phyloP scores from a whole-genome alignment of 768 basidiomycete genomes.

The Dioszegia aurantiaca region DNA sequence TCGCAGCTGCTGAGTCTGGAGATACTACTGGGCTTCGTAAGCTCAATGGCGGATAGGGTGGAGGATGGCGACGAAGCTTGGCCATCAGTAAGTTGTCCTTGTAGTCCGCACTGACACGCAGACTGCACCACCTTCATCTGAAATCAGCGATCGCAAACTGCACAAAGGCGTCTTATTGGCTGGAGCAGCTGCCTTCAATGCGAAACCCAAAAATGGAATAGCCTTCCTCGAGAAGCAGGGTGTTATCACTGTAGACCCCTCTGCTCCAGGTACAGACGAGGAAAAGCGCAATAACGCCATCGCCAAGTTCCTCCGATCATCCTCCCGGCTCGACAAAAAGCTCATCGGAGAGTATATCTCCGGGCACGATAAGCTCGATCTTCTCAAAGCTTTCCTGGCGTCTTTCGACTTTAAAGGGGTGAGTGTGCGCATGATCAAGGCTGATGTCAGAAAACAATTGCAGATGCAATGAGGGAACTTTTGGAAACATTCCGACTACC shows the following conservation, averaged over 20 bases:
- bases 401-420: slow-evolving; percentile 88
- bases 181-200: slow-evolving; percentile 82
- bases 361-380: slow-evolving; percentile 75
- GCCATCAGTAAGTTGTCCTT: slow-evolving; percentile 58
- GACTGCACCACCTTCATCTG: slow-evolving; percentile 6
- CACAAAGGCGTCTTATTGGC: slow-evolving; percentile 80
- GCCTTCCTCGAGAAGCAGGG: slow-evolving; percentile 88
- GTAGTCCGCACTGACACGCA: background rate
- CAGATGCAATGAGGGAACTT: slow-evolving; percentile 92
- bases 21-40: slow-evolving; percentile 77
- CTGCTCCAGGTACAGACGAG: slow-evolving; percentile 27
- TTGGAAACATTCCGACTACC: slow-evolving; percentile 91
- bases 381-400: slow-evolving; percentile 80
- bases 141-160: slow-evolving; percentile 65
- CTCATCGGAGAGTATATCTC: slow-evolving; percentile 90
- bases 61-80: slow-evolving; percentile 60
- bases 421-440: slow-evolving; percentile 33
- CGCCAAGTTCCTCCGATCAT: slow-evolving; percentile 80
- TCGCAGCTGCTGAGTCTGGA: slow-evolving; percentile 86
- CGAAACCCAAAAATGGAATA: slow-evolving; percentile 85
- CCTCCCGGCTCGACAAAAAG: slow-evolving; percentile 83
- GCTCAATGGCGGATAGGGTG: slow-evolving; percentile 72
- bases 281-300: slow-evolving; percentile 54
- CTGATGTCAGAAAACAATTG: slow-evolving; percentile 75
- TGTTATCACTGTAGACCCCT: slow-evolving; percentile 59